phyloP scores from a whole-genome alignment of 257 asterid genomes.

The Phtheirospermum japonicum region DNA sequence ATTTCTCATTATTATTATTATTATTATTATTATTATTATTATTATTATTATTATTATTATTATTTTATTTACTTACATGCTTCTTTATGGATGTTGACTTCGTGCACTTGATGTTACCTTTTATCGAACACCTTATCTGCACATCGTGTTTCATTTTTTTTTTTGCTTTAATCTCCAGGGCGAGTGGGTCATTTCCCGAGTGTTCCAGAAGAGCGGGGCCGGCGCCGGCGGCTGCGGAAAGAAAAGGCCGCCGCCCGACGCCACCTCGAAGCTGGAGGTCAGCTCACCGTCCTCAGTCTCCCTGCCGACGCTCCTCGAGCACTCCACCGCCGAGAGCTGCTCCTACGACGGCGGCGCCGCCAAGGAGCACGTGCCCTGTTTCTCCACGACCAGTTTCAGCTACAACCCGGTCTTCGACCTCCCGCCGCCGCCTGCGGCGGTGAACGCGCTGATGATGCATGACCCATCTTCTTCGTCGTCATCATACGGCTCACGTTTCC shows the following conservation, averaged over 20 bases:
- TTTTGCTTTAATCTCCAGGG: conserved; percentile 55
- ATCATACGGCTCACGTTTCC: conserved; percentile 27
- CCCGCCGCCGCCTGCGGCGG: conserved; percentile 31
- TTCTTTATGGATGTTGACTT: not conserved
- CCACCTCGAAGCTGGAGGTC: conserved; percentile 38
- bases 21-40: too few relatives aligned
- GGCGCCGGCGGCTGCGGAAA: conserved; percentile 45
- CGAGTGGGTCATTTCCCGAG: conserved; percentile 93
- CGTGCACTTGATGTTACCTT: too few relatives aligned
- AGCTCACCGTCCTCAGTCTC: conserved; percentile 78
- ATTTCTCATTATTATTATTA: too few relatives aligned
- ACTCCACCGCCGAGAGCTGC: conserved; percentile 51
- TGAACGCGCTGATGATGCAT: conserved; percentile 16
- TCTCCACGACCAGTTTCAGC: conserved; percentile 72
- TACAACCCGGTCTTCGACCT: conserved; percentile 42
- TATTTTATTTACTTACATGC: too few relatives aligned
- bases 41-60: too few relatives aligned
- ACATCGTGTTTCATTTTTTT: not conserved
- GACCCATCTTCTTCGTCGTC: conserved; percentile 25
- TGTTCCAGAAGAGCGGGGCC: conserved; percentile 57
- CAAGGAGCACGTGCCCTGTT: conserved; percentile 99
- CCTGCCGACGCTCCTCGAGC: conserved; percentile 71
- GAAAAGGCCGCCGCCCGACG: conserved; percentile 32
- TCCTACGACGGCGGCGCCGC: conserved; percentile 43
- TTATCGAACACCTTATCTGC: not conserved